Evolutionary conservation across 2,329 filamentous ascomycete genomes (phyloP), one percentile per base, ranked within the genome.

Genomic region (Ceratocystis eucalypticola): DNA sequence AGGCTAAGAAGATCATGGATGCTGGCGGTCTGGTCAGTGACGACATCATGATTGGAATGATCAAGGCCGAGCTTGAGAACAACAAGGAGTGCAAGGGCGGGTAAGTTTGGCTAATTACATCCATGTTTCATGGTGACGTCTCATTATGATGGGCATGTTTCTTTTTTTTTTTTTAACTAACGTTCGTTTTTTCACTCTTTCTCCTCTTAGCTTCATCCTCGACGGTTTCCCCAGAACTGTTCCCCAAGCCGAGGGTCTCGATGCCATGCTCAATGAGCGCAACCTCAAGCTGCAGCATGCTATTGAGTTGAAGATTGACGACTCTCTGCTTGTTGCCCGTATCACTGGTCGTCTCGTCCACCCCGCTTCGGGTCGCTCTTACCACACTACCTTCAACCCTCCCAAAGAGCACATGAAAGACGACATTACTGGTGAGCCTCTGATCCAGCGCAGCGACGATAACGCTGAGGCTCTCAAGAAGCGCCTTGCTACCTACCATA

Each of bases 1-100:
- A 96, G 81, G 94, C 94, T 71, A 99, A 99, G 87, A 97, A 97
- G 86, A 99, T 99, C 78, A 99, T 99, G 94, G 94, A 99, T 75
- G 88, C 93, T 76, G 94, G 94, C 73, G 93, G 93, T 72, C 86
- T 99, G 68, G 94, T 99, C 76, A 96, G 91, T 77, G 94, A 99
- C 78, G 93, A 97, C 76, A 99, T 99, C 75, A 93, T 99, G 84
- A 89, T 99, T 77, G 91, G 93, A 78, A 99, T 99, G 94, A 99
- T 99, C 82, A 93, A 94, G 85, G 89, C 88, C 76, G 93, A 99
- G 83, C 84, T 99, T 64, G 89, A 95, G 74, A 88, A 83, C 79
- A 99, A 99, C 82, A 79, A 84, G 74, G 93, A 99, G 80, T 99
- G 94, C 85, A 89, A 89, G 81, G 93, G 93, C 78, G 94, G 94